phyloP scores from a whole-genome alignment of 1,284 basidiomycete species.

The Leccinum colubrinum region DNA sequence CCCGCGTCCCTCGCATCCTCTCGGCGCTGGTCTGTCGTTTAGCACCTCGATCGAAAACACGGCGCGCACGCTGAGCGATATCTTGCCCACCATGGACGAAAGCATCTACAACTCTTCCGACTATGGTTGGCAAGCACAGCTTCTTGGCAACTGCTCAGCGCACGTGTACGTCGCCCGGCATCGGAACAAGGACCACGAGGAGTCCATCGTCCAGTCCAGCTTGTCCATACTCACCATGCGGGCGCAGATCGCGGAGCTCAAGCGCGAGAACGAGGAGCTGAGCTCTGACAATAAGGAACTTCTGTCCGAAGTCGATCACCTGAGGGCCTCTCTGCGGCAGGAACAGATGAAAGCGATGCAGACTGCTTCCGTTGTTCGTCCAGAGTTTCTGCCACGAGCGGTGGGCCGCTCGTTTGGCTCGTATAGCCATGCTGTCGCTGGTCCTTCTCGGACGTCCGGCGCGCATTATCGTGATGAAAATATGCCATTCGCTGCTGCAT shows the following conservation, averaged over 20 bases:
- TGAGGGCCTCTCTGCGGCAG: slow-evolving; percentile 25
- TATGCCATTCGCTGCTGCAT: background rate
- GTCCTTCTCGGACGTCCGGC: slow-evolving; percentile 27
- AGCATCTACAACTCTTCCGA: slow-evolving; percentile 39
- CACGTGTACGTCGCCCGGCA: slow-evolving; percentile 44
- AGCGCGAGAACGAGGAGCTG: slow-evolving; percentile 32
- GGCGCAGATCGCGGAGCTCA: slow-evolving; percentile 40
- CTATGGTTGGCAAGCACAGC: slow-evolving; percentile 63
- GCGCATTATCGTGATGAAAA: background rate
- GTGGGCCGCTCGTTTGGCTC: slow-evolving; percentile 7
- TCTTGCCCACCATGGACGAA: slow-evolving; percentile 49
- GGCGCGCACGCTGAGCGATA: slow-evolving; percentile 43
- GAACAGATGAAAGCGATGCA: slow-evolving; percentile 14
- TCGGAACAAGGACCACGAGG: slow-evolving; percentile 18
- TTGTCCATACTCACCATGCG: slow-evolving; percentile 42
- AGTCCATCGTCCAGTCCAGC: slow-evolving; percentile 47
- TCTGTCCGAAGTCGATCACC: slow-evolving; percentile 30
- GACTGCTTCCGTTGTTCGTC: background rate
- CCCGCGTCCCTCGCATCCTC: slow-evolving; percentile 53
- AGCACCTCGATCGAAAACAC: slow-evolving; percentile 39
- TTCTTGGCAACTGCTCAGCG: slow-evolving; percentile 57
- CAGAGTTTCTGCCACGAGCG: background rate
- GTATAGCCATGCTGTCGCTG: slow-evolving; percentile 22
- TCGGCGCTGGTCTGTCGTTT: slow-evolving; percentile 57
- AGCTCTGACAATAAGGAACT: slow-evolving; percentile 33